phyloP scores from a whole-genome alignment of 2,329 filamentous ascomycete genomes.

The Epichloe gansuensis region DNA sequence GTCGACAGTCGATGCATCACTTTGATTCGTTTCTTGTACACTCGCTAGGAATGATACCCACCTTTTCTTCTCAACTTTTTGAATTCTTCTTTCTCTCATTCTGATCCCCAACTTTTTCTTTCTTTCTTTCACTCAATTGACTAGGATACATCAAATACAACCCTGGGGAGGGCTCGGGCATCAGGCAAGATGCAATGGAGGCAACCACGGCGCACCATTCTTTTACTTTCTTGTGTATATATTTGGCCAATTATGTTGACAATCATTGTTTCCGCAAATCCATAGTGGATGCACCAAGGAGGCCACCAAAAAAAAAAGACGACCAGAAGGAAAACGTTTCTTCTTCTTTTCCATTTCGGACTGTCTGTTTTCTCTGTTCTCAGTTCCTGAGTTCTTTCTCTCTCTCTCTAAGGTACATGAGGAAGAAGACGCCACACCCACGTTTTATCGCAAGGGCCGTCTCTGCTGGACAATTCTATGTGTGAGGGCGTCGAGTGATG shows the following conservation, averaged over 20 bases:
- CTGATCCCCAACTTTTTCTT: neutral
- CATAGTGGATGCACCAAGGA: neutral
- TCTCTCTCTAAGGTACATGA: neutral
- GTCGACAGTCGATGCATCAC: neutral
- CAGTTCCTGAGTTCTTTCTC: neutral
- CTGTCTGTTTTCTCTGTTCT: neutral
- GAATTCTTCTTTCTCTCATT: slow-evolving; percentile 1
- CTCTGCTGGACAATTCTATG: neutral
- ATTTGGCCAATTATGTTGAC: slow-evolving; percentile 12
- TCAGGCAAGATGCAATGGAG: neutral
- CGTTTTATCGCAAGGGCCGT: neutral
- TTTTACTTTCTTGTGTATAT: slow-evolving; percentile 19
- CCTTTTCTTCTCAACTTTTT: neutral
- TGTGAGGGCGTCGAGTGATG: neutral
- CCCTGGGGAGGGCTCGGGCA: neutral
- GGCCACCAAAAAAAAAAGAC: neutral
- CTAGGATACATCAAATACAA: neutral
- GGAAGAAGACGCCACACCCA: neutral
- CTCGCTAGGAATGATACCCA: slow-evolving; percentile 20
- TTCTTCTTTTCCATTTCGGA: neutral
- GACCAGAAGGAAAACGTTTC: neutral
- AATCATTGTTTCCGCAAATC: neutral
- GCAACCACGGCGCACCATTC: neutral
- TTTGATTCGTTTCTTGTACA: slow-evolving; percentile 25
- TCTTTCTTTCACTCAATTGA: neutral